These are phyloP conservation scores for Pelargonium nanum DNA, from an alignment of 345 rosid genomes.

Conservation along the genomic window DNA sequence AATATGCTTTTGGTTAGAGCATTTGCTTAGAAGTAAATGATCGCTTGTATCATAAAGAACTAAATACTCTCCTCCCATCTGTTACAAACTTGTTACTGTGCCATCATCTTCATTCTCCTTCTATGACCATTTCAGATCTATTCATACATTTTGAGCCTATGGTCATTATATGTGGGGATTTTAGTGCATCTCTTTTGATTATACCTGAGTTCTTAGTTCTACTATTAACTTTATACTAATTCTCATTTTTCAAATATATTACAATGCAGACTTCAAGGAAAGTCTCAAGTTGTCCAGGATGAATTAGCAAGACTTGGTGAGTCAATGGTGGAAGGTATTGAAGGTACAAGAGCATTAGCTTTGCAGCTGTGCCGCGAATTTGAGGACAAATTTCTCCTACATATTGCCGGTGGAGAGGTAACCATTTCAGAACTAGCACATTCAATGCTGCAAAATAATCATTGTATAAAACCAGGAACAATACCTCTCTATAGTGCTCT, in stretches of 20 bases:
- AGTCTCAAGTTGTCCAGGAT: conserved; percentile 76
- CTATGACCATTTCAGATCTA: background rate
- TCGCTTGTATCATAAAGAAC: background rate
- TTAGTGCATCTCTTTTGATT: background rate
- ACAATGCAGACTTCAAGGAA: conserved; percentile 75
- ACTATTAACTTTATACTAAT: conserved; percentile 1
- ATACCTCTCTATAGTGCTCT: background rate
- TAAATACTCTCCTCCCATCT: background rate
- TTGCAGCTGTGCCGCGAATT: conserved; percentile 98
- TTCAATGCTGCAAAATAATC: background rate
- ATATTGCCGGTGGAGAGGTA: conserved; percentile 86
- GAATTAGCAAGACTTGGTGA: conserved; percentile 85
- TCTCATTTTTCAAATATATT: background rate
- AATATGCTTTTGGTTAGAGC: background rate
- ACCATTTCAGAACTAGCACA: conserved; percentile 20
- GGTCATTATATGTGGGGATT: background rate
- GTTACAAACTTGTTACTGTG: background rate
- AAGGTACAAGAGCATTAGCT: conserved; percentile 94
- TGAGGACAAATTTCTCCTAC: conserved; percentile 94
- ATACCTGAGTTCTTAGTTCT: background rate
- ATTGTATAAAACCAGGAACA: background rate
- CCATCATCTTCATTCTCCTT: background rate
- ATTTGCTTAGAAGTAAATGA: background rate
- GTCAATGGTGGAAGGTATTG: conserved; percentile 68
- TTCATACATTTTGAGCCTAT: background rate